Conservation (phyloP, 2,329 filamentous ascomycete species). For the Fusarium udum region DNA sequence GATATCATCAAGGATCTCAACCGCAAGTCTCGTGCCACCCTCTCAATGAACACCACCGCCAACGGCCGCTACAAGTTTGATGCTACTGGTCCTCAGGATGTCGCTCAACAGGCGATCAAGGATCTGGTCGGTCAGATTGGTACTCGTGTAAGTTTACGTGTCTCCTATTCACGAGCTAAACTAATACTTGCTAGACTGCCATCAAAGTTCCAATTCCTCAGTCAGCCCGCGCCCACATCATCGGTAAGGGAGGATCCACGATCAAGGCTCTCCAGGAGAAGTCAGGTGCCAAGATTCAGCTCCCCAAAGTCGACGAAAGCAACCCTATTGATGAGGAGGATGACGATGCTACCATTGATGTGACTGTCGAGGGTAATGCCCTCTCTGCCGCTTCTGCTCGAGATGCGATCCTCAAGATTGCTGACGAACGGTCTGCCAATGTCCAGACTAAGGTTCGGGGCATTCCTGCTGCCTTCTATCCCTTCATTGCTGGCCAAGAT, state of each 20-base stretch:
- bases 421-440: conserved; percentile 83
- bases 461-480: conserved; percentile 92
- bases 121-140: conserved; percentile 90
- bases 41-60: conserved; percentile 79
- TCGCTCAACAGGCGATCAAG: conserved; percentile 87
- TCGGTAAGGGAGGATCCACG: conserved; percentile 88
- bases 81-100: conserved; percentile 83
- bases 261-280: conserved; percentile 91
- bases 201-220: conserved; percentile 83
- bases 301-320: conserved; percentile 80
- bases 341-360: conserved; percentile 85
- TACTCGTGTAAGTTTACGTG: conserved; percentile 69
- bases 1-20: conserved; percentile 94
- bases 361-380: conserved; percentile 90
- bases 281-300: conserved; percentile 88
- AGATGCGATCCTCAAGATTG: conserved; percentile 86
- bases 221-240: conserved; percentile 87
- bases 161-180: not conserved
- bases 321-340: conserved; percentile 70
- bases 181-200: conserved; percentile 53
- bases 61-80: conserved; percentile 82
- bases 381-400: conserved; percentile 86
- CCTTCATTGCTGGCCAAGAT: conserved; percentile 87
- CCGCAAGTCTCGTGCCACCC: conserved; percentile 85
- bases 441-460: conserved; percentile 83